Evolutionary conservation across 179 eudicot species (phyloP).

Genomic region (Corrigiola litoralis): DNA sequence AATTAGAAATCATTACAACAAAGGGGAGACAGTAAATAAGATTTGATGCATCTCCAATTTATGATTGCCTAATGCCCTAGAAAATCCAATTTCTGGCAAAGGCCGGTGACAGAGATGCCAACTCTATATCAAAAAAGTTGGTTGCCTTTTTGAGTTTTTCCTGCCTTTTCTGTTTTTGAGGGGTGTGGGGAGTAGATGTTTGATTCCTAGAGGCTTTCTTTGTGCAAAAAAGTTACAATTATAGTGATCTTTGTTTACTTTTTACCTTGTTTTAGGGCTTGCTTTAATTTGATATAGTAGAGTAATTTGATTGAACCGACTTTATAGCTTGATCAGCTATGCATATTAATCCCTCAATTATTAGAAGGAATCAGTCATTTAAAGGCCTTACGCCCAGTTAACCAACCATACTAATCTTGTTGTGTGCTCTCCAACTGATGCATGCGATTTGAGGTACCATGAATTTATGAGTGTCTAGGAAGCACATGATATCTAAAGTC

Average conservation of each 20-base stretch:
- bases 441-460: not conserved
- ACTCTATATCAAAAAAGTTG: not conserved
- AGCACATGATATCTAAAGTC: too few species aligned
- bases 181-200: too few species aligned
- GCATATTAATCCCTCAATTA: conserved; percentile 7
- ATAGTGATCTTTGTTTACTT: not conserved
- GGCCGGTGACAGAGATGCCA: conserved; percentile 11
- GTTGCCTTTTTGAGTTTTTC: not conserved
- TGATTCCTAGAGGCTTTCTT: too few species aligned
- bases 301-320: not conserved
- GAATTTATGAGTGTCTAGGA: too few species aligned
- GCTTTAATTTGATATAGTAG: not conserved
- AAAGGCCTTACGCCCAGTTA: not conserved
- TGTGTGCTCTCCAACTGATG: conserved; percentile 15
- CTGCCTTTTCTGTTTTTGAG: not conserved
- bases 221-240: not conserved
- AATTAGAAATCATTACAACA: conserved; percentile 7
- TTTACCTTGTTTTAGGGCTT: not conserved
- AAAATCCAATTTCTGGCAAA: conserved; percentile 5
- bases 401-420: not conserved
- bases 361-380: conserved; percentile 15
- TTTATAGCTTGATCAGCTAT: conserved; percentile 2
- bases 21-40: conserved; percentile 15
- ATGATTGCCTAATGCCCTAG: conserved; percentile 12
- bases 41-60: conserved; percentile 15